Evolutionary conservation across 2,329 filamentous ascomycete species (phyloP), one percentile per base, ranked within the genome.

Genomic region (Penicillium sp.): DNA sequence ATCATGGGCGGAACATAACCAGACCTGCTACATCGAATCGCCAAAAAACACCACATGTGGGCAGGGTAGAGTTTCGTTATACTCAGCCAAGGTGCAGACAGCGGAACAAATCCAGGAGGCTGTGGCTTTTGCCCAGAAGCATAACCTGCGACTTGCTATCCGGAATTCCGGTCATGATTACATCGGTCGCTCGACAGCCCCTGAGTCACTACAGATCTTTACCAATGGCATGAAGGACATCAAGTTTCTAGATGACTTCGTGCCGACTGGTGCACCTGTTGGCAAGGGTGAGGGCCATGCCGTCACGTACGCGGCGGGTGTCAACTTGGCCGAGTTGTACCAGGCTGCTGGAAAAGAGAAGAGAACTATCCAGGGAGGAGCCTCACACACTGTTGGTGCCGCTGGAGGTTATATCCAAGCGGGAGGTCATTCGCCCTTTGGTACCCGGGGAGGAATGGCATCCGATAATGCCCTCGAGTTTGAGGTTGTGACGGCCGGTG

Each of bases 331-430:
- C 22, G 83, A 60, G 16, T 47, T 61, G 13, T 61, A 61, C 42
- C 34, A 47, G 13, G 59, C 55, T 4, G 55, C 55, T 3, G 57
- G 45, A 8, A 11, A 47, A 6, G 49, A 55, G 21, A 57, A 56
- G 8, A 40, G 56, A 21, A 52, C 50, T 2, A 52, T 14, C 74
- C 75, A 6, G 74, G 76, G 22, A 76, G 77, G 6, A 77, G 38
- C 55, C 7, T 54, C 55, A 1, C 43, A 57, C 22, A 61, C 79
- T 0, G 83, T 86, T 8, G 83, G 83, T 2, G 59, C 82, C 3
- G 79, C 81, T 1, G 84, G 84, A 9, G 84, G 84, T 1, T 86
- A 81, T 59, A 78, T 77, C 3, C 81, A 84, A 63, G 83, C 83
- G 5, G 84, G 83, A 8, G 84, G 85, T 0, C 81, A 85, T 64